Percentiles rank a stretch among this genome's conserved stretches.
These are phyloP conservation scores for Aspergillus luchuensis DNA, from an alignment of 2,329 filamentous ascomycete genomes.

Conservation along the genomic window DNA sequence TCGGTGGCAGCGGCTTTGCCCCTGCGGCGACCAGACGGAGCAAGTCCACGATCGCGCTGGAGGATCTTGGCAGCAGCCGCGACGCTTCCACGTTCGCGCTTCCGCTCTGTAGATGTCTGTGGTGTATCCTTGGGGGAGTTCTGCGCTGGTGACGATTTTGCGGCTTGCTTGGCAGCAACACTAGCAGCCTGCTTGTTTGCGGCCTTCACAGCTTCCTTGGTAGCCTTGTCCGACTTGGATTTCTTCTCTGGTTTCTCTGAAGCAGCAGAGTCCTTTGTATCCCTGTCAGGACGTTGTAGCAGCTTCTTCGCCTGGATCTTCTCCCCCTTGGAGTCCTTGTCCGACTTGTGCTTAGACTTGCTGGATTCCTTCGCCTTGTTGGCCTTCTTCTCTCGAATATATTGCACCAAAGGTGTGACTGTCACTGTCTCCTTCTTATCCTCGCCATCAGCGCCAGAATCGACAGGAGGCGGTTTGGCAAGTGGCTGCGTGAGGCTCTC, in stretches of 20 bases:
- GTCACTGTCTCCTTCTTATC: conserved; percentile 65
- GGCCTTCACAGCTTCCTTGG: conserved; percentile 64
- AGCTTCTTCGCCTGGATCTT: conserved; percentile 47
- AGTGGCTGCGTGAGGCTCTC: conserved; percentile 78
- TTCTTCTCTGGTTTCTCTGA: conserved; percentile 44
- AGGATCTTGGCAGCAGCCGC: conserved; percentile 60
- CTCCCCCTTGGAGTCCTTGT: conserved; percentile 44
- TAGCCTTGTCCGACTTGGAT: conserved; percentile 56
- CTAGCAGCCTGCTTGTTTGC: conserved; percentile 50
- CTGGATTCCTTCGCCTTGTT: conserved; percentile 66
- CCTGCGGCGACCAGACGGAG: conserved; percentile 46
- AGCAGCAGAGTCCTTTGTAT: conserved; percentile 27
- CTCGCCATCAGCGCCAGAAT: conserved; percentile 52
- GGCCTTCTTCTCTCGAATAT: conserved; percentile 87
- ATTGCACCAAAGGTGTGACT: conserved; percentile 87
- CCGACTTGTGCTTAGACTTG: conserved; percentile 44
- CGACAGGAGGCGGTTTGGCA: conserved; percentile 56
- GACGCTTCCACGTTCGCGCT: conserved; percentile 56
- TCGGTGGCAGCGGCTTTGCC: conserved; percentile 35
- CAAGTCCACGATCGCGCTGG: conserved; percentile 63
- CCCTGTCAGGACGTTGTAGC: conserved; percentile 42
- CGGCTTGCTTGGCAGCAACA: conserved; percentile 30
- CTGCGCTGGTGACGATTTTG: conserved; percentile 20
- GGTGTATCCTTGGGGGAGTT: conserved; percentile 28
- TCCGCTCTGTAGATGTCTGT: conserved; percentile 48